Conservation (phyloP, 148 eudicot species). For the Amaranthus hypochondriacus region DNA sequence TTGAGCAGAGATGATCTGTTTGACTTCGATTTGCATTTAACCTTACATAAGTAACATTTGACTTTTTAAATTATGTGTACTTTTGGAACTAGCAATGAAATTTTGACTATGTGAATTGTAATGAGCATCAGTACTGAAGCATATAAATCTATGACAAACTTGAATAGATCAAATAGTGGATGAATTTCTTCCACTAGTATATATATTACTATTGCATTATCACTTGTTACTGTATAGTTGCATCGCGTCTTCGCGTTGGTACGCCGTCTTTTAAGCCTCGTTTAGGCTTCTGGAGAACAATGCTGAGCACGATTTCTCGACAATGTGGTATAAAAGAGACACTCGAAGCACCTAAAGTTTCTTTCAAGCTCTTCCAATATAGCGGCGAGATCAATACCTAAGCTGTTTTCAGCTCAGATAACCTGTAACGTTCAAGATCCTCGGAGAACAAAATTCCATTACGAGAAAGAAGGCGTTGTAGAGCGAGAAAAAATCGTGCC, state of each 20-base stretch:
- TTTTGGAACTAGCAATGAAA: background rate
- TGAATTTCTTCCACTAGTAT: background rate
- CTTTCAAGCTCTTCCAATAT: background rate
- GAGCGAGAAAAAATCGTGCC: slow-evolving; percentile 60
- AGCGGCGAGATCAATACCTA: slow-evolving; percentile 24
- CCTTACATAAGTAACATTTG: too few relatives aligned
- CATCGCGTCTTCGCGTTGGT: background rate
- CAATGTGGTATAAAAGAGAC: background rate
- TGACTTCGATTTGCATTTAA: too few relatives aligned
- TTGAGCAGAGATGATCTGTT: too few relatives aligned
- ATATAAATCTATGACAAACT: background rate
- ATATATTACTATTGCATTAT: background rate
- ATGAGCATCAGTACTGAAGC: background rate
- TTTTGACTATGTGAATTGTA: background rate
- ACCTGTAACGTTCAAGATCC: slow-evolving; percentile 36
- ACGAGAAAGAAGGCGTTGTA: slow-evolving; percentile 56
- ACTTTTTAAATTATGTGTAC: too few relatives aligned
- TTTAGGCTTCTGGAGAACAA: background rate
- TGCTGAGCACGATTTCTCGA: background rate
- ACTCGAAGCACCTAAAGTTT: background rate
- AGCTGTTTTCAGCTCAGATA: slow-evolving; percentile 45
- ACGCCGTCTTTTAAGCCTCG: background rate
- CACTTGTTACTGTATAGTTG: slow-evolving; percentile 1
- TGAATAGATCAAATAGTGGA: slow-evolving; percentile 8
- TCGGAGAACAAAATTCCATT: slow-evolving; percentile 64